Base-by-base conservation (phyloP, 2,329 filamentous ascomycete species). In the Fragosphaeria purpurea region DNA sequence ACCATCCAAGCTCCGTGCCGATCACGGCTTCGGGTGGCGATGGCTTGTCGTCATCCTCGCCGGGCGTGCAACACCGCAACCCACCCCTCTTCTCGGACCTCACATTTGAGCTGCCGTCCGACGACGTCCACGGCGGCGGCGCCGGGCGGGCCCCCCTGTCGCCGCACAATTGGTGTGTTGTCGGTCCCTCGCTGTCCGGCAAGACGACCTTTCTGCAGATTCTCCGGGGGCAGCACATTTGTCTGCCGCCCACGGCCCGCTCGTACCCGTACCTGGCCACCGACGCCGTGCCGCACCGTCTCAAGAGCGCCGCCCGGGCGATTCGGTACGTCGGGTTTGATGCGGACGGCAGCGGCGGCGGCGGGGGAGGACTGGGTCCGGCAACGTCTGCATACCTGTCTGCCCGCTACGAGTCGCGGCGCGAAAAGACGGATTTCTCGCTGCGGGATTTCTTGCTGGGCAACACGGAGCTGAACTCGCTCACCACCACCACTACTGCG, bases 321-420 rank as follows among this genome's bases (percentile, higher is more conserved):
- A 85, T 98, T 52, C 83, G 84, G 58, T 91, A 95, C 71, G 89
- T 97, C 8, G 91, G 93, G 0, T 97, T 97, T 61, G 86, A 88
- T 61, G 82, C 80, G 2, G 86, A 90, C 58, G 68, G 73, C 46
- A 68, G 78, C 11, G 60, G 62, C 0, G 41, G 30, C 30, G 39
- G 32, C 35, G 38, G 31, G 5, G 13, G 43, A 7, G 44, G 54
- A 4, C 69, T 77, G 6, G 74, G 76, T 2, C 70, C 70, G n/a
- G 73, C 74, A 6, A 75, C 77, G 0, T 85, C 86, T 22, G 83
- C 88, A 5, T 96, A 96, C 63, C 70, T 97, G 13, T 89, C 87
- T 53, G 89, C 89, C 12, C 77, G 93, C 40, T 98, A 97, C 64
- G 93, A 98, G 72, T 90, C 86, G 53, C 74, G 85, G 39, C 77